phyloP scores from a whole-genome alignment of 805 yeast genomes.

The Metschnikowia colocasiae region DNA sequence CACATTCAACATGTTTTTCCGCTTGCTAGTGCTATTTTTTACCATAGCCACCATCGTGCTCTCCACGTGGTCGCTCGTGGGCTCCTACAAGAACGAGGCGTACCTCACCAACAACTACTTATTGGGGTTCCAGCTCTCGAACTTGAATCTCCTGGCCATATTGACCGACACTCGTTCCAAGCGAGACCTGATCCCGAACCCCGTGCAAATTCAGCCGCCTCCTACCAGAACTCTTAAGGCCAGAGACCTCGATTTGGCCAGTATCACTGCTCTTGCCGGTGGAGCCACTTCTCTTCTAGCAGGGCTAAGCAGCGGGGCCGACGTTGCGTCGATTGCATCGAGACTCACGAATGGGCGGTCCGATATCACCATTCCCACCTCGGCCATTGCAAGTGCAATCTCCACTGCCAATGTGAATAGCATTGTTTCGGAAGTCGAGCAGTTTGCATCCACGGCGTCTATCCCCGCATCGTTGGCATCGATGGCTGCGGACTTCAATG shows the following conservation, averaged over 20 bases:
- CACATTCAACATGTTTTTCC: slow-evolving; percentile 22
- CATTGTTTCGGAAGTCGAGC: slow-evolving; percentile 11
- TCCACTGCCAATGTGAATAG: slow-evolving; percentile 8
- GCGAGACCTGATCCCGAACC: neutral
- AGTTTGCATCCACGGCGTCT: slow-evolving; percentile 14
- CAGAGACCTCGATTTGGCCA: slow-evolving; percentile 4
- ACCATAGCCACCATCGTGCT: slow-evolving; percentile 31
- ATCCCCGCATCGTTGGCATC: slow-evolving; percentile 16
- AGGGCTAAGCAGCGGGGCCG: slow-evolving; percentile 3
- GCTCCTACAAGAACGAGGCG: slow-evolving; percentile 34
- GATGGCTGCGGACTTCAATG: slow-evolving; percentile 12
- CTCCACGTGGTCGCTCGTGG: slow-evolving; percentile 35
- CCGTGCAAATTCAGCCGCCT: neutral
- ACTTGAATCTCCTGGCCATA: slow-evolving; percentile 30
- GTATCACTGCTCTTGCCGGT: slow-evolving; percentile 5
- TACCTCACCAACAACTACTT: slow-evolving; percentile 36
- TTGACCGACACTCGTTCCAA: slow-evolving; percentile 18
- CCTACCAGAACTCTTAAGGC: slow-evolving; percentile 8
- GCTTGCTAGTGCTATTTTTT: slow-evolving; percentile 31
- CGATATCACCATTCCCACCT: slow-evolving; percentile 8
- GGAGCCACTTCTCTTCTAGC: slow-evolving; percentile 6
- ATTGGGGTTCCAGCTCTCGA: slow-evolving; percentile 32
- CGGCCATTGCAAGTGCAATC: slow-evolving; percentile 7
- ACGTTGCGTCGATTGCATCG: slow-evolving; percentile 9
- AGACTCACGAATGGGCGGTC: slow-evolving; percentile 5